Evolutionary conservation across 805 yeast genomes (phyloP).

Genomic region (Kuraishia piskuri): DNA sequence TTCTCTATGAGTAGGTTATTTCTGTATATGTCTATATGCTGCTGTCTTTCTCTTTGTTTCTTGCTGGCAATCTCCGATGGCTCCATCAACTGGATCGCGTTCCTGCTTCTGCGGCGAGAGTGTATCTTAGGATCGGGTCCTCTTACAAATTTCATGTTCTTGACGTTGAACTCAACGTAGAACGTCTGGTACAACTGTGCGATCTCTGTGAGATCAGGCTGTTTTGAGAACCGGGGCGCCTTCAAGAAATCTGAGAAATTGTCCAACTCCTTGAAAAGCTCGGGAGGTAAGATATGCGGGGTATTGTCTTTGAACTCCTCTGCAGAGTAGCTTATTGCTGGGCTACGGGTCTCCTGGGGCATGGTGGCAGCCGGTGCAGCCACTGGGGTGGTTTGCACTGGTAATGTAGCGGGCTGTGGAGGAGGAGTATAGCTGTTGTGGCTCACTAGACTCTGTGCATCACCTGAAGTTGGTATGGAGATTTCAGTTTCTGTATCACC

Average conservation of each 20-base stretch:
- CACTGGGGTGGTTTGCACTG: neutral
- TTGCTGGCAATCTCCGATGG: conserved; percentile 5
- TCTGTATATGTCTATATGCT: conserved; percentile 11
- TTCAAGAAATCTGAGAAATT: conserved; percentile 21
- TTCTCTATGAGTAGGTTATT: conserved; percentile 23
- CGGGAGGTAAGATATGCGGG: conserved; percentile 17
- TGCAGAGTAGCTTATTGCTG: neutral
- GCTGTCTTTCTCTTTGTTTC: conserved; percentile 6
- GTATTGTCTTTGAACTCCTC: conserved; percentile 4
- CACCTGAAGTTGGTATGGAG: neutral
- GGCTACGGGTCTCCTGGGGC: neutral
- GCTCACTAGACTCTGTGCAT: neutral
- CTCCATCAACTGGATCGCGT: conserved; percentile 4
- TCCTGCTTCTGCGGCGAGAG: neutral
- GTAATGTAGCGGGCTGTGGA: neutral
- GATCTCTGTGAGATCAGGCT: conserved; percentile 24
- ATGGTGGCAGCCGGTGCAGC: neutral
- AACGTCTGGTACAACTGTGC: conserved; percentile 25
- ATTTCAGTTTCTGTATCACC: neutral
- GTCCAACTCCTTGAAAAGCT: conserved; percentile 16
- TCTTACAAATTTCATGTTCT: conserved; percentile 11
- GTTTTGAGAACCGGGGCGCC: conserved; percentile 26
- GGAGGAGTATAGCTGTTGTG: neutral
- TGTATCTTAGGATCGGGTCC: conserved; percentile 5
- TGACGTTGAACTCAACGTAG: conserved; percentile 18